Base-by-base conservation (phyloP, 371 early-diverging fungal genomes). In the Mucor mucedo region DNA sequence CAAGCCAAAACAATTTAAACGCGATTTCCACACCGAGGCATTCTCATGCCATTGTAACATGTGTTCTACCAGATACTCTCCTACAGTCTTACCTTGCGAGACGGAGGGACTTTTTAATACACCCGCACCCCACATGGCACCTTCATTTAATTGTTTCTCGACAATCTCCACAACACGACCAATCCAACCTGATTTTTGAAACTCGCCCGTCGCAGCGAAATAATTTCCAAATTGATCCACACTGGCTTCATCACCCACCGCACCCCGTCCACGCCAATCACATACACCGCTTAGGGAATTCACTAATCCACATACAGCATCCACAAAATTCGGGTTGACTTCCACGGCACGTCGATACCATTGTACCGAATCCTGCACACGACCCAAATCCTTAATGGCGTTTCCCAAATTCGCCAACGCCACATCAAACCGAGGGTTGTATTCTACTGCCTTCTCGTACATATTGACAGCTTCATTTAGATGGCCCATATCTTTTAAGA, bases 321-420 rank as follows among this genome's bases (percentile, higher is more conserved):
- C 96, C 13, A 92, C 90, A 80, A 96, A 95, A 69, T 93, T 87
- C 16, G 96, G 95, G 60, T 93, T 94, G 39, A 90, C 90, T 45
- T 88, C 87, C 6, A 94, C 89, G 0, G 96, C 95, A 16, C 93
- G 88, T 42, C 88, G 76, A 72, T 94, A 95, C 87, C 94, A 91
- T 58, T 85, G 87, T 11, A 94, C 88, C 29, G 92, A 91, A 28
- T 96, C 96, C 63, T 95, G 95, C 4, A 94, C 94, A 41, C 91
- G 83, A 0, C 95, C 94, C 65, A 91, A 82, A 66, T 95, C 95
- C 73, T 94, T 94, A 73, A 92, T 87, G 2, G 94, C 93, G 65
- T 96, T 95, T 30, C 94, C 95, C 29, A 96, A 79, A 59, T 95
- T 96, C 33, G 94, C 95, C 52, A 95, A 78, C 4, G 95, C 96